phyloP scores from a whole-genome alignment of 2,329 filamentous ascomycete species.

The Ophiocordyceps camponoti-leonardi region DNA sequence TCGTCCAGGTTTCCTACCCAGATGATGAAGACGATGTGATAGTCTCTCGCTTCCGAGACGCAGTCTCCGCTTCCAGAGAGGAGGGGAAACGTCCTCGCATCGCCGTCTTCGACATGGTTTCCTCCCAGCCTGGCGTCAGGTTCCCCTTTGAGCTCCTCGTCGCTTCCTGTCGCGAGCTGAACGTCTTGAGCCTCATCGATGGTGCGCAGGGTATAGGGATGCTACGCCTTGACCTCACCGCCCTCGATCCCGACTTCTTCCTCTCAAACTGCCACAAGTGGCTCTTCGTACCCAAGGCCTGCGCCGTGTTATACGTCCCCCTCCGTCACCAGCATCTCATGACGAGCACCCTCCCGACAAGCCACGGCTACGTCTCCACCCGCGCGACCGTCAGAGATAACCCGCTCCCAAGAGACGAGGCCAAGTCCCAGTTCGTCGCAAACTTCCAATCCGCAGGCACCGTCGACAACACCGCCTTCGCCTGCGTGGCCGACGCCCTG shows the following conservation, averaged over 20 bases:
- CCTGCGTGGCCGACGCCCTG: not conserved
- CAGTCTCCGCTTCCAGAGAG: not conserved
- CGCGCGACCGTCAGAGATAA: not conserved
- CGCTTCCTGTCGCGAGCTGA: not conserved
- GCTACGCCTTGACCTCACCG: not conserved
- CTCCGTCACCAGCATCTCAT: not conserved
- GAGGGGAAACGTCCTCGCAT: not conserved
- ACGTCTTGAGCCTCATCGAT: not conserved
- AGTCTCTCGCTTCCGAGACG: not conserved
- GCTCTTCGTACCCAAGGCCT: not conserved
- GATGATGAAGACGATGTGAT: not conserved
- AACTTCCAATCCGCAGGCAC: not conserved
- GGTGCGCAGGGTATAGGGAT: not conserved
- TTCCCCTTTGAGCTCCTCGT: not conserved
- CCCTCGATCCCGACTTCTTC: not conserved
- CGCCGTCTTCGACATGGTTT: not conserved
- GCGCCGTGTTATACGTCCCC: not conserved
- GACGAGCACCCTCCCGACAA: not conserved
- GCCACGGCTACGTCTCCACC: not conserved
- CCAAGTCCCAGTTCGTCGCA: not conserved
- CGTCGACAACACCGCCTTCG: not conserved
- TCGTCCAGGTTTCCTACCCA: not conserved
- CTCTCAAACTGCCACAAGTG: conserved; percentile 1
- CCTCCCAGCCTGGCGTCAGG: not conserved
- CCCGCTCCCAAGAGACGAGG: not conserved